These are phyloP conservation scores for Emergomyces pasteurianus DNA, from an alignment of 2,329 filamentous ascomycete species.

Conservation along the genomic window DNA sequence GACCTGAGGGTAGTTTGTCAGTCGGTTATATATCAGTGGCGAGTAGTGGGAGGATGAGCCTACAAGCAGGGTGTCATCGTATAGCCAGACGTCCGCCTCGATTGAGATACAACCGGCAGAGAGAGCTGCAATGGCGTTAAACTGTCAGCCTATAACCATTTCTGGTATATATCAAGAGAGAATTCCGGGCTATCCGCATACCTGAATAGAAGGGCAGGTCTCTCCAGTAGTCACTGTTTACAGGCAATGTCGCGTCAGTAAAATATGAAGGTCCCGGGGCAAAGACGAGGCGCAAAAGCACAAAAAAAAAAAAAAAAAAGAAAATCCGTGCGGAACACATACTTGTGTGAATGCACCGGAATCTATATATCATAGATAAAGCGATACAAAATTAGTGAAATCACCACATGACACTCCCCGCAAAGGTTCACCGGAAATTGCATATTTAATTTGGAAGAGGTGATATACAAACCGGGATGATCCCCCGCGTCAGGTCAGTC, in stretches of 20 bases:
- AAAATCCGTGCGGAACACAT: conserved; percentile 3
- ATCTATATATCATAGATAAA: conserved; percentile 18
- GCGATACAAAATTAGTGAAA: conserved; percentile 7
- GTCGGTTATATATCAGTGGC: neutral
- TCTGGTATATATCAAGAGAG: neutral
- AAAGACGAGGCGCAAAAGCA: neutral
- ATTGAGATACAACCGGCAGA: conserved; percentile 45
- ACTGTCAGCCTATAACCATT: conserved; percentile 8
- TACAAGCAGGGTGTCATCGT: conserved; percentile 44
- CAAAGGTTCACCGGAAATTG: neutral
- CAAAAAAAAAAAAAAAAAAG: neutral
- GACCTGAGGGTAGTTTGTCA: conserved; percentile 26
- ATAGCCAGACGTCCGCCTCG: conserved; percentile 51
- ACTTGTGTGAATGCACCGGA: conserved; percentile 33
- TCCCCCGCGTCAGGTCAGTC: conserved; percentile 48
- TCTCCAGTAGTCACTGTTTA: conserved; percentile 50
- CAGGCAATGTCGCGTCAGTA: conserved; percentile 29
- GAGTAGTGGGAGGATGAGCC: conserved; percentile 10
- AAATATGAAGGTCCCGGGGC: neutral
- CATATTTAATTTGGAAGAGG: neutral
- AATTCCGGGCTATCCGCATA: conserved; percentile 9
- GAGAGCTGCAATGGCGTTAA: conserved; percentile 30
- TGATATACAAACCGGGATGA: conserved; percentile 40
- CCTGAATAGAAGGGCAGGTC: conserved; percentile 35
- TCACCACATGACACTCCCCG: neutral